A percentile compares a stretch with the other conserved stretches of the same genome.
These are phyloP conservation scores for Pulveroboletus sp. DNA, from an alignment of 768 basidiomycete genomes.

Conservation along the genomic window DNA sequence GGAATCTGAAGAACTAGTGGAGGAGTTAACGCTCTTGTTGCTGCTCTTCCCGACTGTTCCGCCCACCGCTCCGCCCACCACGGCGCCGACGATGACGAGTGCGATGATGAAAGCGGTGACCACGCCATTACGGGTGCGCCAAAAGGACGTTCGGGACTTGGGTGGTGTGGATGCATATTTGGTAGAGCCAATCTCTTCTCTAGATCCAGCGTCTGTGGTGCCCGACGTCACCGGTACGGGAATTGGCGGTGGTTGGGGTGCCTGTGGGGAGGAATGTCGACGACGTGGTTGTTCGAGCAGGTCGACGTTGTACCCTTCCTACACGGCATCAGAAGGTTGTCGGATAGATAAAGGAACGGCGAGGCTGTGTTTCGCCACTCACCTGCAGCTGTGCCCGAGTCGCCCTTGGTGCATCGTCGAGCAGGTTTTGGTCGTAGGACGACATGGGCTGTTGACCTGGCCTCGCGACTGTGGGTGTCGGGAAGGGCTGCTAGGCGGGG, in stretches of 20 bases:
- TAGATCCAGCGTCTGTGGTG: conserved; percentile 8
- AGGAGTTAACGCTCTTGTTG: not conserved
- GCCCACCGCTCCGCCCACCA: conserved; percentile 58
- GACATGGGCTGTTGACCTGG: conserved; percentile 18
- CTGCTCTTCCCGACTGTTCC: conserved; percentile 36
- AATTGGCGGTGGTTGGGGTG: conserved; percentile 14
- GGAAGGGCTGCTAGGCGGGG: not conserved
- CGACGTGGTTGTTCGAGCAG: conserved; percentile 31
- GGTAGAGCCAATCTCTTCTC: conserved; percentile 9
- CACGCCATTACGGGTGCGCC: conserved; percentile 43
- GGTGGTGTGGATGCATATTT: not conserved
- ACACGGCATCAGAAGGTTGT: not conserved
- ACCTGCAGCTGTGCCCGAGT: conserved; percentile 43
- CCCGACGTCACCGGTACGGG: conserved; percentile 7
- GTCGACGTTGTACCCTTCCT: conserved; percentile 56
- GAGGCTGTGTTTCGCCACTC: conserved; percentile 23
- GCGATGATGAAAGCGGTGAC: conserved; percentile 34
- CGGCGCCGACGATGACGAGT: conserved; percentile 44
- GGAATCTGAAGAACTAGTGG: not conserved
- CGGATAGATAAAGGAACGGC: no score
- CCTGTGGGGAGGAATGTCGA: conserved; percentile 13
- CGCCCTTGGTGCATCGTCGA: conserved; percentile 37
- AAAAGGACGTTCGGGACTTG: conserved; percentile 36
- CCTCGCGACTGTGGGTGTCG: not conserved
- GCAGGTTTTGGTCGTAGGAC: conserved; percentile 38